Evolutionary conservation across 2,329 filamentous ascomycete genomes (phyloP).

Genomic region (Fusarium anguioides): DNA sequence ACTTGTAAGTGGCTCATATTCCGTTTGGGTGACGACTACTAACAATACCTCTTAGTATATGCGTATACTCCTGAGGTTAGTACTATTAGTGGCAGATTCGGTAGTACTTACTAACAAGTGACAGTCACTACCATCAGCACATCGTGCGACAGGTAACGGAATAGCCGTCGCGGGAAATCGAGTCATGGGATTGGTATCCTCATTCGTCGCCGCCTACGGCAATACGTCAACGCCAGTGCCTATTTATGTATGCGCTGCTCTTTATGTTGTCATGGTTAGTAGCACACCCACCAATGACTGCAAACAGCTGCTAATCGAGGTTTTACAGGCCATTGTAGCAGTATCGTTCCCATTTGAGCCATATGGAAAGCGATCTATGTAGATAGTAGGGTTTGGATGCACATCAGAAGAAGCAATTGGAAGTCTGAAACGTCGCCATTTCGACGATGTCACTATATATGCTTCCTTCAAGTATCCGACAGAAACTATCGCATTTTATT

Average conservation of each 20-base stretch:
- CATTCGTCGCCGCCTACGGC: neutral
- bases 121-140: neutral
- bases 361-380: neutral
- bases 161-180: neutral
- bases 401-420: too few species aligned
- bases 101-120: fast-evolving
- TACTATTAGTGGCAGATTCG: fast-evolving
- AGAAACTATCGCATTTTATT: too few species aligned
- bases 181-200: neutral
- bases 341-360: neutral
- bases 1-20: neutral
- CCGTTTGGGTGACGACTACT: neutral
- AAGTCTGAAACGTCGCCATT: too few species aligned
- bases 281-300: fast-evolving
- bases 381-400: neutral
- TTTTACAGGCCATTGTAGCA: neutral
- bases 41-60: neutral
- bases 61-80: neutral
- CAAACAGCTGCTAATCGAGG: fast-evolving
- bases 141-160: neutral
- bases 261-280: neutral
- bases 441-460: too few species aligned
- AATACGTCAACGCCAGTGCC: neutral
- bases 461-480: too few species aligned
- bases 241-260: neutral